Evolutionary conservation across 495 filamentous ascomycete genomes (phyloP).

Genomic region (Neurospora discreta): DNA sequence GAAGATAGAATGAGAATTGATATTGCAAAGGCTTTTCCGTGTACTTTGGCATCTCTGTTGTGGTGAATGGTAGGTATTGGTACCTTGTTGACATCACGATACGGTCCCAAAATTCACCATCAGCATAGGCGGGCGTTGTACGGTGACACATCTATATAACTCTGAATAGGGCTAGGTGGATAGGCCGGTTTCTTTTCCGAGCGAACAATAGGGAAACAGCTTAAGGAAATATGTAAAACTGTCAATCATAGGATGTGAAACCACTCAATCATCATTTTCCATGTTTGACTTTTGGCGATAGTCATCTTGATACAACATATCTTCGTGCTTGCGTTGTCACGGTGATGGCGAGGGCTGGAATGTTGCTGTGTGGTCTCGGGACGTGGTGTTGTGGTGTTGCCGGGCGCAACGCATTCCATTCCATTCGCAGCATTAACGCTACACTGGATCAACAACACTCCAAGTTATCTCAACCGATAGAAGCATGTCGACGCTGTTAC

Average conservation of each 20-base stretch:
- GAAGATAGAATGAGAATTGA: background rate
- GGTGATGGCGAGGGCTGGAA: background rate
- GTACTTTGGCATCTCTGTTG: background rate
- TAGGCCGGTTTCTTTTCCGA: background rate
- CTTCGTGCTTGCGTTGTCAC: background rate
- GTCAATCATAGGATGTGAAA: background rate
- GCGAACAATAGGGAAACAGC: background rate
- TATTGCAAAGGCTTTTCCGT: background rate
- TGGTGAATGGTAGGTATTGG: background rate
- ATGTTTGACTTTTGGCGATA: too few relatives aligned
- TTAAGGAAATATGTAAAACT: background rate
- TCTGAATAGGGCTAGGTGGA: background rate
- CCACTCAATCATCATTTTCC: too few relatives aligned
- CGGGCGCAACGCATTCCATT: conserved; percentile 10
- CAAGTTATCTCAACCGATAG: background rate
- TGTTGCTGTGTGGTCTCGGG: background rate
- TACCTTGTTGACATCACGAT: background rate
- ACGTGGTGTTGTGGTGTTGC: conserved; percentile 2
- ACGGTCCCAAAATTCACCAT: background rate
- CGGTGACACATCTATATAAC: background rate
- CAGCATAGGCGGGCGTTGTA: background rate
- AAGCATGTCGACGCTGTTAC: background rate
- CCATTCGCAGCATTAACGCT: background rate
- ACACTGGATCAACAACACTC: background rate
- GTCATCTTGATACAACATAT: background rate